These are phyloP conservation scores for Carpinus fangiana DNA, from an alignment of 306 rosid species.

Conservation along the genomic window DNA sequence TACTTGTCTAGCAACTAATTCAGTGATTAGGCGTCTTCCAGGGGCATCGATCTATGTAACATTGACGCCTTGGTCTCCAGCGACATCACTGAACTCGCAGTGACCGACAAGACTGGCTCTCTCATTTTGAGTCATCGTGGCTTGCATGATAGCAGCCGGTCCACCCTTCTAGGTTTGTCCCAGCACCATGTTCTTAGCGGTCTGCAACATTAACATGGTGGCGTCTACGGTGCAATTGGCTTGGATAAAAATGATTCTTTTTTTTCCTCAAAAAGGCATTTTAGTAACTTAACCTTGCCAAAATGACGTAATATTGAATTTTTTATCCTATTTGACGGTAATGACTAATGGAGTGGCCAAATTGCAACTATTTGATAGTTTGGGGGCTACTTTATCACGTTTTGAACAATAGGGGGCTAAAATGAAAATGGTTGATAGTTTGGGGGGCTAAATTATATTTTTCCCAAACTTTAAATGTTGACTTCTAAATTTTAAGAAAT, in stretches of 20 bases:
- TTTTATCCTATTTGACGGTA: too few relatives aligned
- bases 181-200: conserved; percentile 52
- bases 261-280: too few relatives aligned
- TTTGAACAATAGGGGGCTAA: too few relatives aligned
- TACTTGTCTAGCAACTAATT: conserved; percentile 73
- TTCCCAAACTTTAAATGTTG: too few relatives aligned
- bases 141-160: conserved; percentile 59
- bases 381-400: too few relatives aligned
- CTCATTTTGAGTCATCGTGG: conserved; percentile 62
- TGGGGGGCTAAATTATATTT: too few relatives aligned
- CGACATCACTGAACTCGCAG: conserved; percentile 40
- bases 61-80: conserved; percentile 51
- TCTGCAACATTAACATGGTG: conserved; percentile 64
- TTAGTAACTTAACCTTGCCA: too few relatives aligned
- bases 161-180: conserved; percentile 63
- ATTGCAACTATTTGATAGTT: too few relatives aligned
- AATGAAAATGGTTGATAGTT: too few relatives aligned
- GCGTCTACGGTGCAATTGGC: conserved; percentile 65
- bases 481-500: too few relatives aligned
- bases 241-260: conserved; percentile 8
- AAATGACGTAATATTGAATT: too few relatives aligned
- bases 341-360: too few relatives aligned
- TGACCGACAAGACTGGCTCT: conserved; percentile 50
- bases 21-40: conserved; percentile 59
- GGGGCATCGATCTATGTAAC: conserved; percentile 51